These are phyloP conservation scores for Crithidia fasciculata DNA, from an alignment of 208 protist genomes.

Conservation along the genomic window DNA sequence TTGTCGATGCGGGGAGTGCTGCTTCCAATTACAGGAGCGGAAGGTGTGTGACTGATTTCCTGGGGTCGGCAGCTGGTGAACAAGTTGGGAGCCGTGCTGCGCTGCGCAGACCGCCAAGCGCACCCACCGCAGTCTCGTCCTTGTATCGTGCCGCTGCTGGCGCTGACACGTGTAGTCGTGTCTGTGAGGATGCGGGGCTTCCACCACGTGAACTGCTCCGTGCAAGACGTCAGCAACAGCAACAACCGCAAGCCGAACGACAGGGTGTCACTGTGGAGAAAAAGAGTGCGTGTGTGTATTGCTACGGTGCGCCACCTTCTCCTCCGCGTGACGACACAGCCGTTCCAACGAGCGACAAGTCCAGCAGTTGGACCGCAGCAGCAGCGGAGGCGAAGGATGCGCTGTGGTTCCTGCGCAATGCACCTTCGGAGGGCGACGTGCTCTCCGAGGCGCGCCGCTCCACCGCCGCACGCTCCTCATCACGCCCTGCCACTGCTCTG, in stretches of 20 bases:
- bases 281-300: background rate
- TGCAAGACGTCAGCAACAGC: background rate
- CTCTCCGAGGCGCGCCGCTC: background rate
- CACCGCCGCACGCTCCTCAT: background rate
- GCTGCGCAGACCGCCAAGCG: too few species aligned
- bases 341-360: background rate
- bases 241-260: background rate
- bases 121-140: too few species aligned
- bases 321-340: too few species aligned
- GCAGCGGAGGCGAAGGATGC: background rate
- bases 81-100: background rate
- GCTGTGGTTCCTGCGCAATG: background rate
- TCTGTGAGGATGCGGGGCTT: background rate
- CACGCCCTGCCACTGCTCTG: background rate
- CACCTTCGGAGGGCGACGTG: constrained; percentile 1
- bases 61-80: too few species aligned
- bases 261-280: background rate
- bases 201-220: constrained; percentile 11
- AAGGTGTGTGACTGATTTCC: too few species aligned
- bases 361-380: background rate
- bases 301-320: background rate
- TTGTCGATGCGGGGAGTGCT: background rate
- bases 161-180: background rate
- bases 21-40: background rate
- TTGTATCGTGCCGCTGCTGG: background rate